A percentile compares a stretch with the other conserved stretches of the same genome.
Conservation (phyloP, 2,329 filamentous ascomycete species). For the Polychaeton citri region DNA sequence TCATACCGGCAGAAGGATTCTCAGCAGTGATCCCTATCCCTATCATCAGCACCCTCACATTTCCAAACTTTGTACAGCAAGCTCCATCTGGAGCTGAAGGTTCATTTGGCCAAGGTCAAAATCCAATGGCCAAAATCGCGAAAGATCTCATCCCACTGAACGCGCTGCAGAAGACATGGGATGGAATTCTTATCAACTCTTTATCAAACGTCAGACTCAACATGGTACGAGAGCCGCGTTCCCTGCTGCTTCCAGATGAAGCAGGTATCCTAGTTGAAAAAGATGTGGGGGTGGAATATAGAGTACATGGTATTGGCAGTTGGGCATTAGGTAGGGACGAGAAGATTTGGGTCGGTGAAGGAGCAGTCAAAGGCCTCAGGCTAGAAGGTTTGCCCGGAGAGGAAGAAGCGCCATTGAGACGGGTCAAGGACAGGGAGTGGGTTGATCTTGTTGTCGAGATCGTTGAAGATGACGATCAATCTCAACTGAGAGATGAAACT, state of each 20-base stretch:
- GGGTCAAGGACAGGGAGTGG: conserved; percentile 57
- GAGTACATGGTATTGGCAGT: conserved; percentile 69
- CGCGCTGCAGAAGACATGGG: conserved; percentile 42
- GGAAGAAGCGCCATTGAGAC: conserved; percentile 71
- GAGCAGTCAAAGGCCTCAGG: conserved; percentile 53
- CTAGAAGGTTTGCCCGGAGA: conserved; percentile 23
- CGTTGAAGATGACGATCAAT: conserved; percentile 1
- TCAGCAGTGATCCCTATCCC: conserved; percentile 60
- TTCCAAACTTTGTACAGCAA: conserved; percentile 41
- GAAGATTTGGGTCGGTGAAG: conserved; percentile 64
- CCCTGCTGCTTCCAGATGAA: conserved; percentile 20
- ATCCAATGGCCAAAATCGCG: conserved; percentile 1
- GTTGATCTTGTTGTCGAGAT: conserved; percentile 61
- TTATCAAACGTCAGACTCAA: conserved; percentile 50
- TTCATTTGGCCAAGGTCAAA: not conserved
- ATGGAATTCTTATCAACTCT: conserved; percentile 47
- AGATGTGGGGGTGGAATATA: conserved; percentile 38
- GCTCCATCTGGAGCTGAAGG: conserved; percentile 1
- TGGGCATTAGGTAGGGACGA: conserved; percentile 77
- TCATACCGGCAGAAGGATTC: conserved; percentile 65
- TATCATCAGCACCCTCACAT: conserved; percentile 57
- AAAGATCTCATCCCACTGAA: conserved; percentile 16
- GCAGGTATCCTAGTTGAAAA: conserved; percentile 21
- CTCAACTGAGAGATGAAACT: not conserved
- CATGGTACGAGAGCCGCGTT: conserved; percentile 50